Conservation (phyloP, 352 stramenopile genomes). For the Pythium periplocum region DNA sequence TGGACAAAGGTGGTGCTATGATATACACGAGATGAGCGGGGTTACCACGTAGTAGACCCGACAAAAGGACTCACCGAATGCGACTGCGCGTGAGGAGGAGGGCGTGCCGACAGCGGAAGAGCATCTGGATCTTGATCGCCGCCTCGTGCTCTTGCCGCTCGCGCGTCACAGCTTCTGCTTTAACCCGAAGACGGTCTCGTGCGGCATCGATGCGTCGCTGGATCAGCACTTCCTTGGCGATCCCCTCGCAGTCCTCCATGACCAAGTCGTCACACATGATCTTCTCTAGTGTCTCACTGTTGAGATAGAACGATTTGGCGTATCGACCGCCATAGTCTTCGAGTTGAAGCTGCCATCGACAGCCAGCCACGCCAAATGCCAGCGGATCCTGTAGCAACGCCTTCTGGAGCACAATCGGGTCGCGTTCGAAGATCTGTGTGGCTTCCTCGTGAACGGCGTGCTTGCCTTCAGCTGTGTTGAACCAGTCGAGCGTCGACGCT, state of each 20-base stretch:
- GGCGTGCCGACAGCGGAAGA: conserved; percentile 54
- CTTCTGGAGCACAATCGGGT: conserved; percentile 39
- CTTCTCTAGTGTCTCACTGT: conserved; percentile 57
- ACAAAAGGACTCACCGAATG: conserved; percentile 23
- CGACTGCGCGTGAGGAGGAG: conserved; percentile 31
- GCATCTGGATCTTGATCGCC: conserved; percentile 53
- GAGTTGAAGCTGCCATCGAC: conserved; percentile 53
- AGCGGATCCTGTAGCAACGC: conserved; percentile 33
- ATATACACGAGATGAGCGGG: not conserved
- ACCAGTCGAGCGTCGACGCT: conserved; percentile 34
- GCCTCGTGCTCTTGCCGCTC: conserved; percentile 30
- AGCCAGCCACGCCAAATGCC: conserved; percentile 25
- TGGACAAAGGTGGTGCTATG: conserved; percentile 38
- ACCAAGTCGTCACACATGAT: conserved; percentile 63
- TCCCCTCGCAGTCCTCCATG: conserved; percentile 56
- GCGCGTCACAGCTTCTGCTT: conserved; percentile 21
- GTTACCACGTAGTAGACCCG: too few relatives aligned
- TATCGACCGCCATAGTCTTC: conserved; percentile 45
- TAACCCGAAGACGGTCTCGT: conserved; percentile 16
- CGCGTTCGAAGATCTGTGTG: conserved; percentile 45
- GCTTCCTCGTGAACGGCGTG: conserved; percentile 30
- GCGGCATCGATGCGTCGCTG: conserved; percentile 44
- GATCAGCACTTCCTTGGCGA: conserved; percentile 56
- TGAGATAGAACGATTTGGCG: conserved; percentile 66
- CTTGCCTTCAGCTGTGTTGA: conserved; percentile 23